phyloP scores from a whole-genome alignment of 495 filamentous ascomycete species.

The Lophiostoma macrostomum region DNA sequence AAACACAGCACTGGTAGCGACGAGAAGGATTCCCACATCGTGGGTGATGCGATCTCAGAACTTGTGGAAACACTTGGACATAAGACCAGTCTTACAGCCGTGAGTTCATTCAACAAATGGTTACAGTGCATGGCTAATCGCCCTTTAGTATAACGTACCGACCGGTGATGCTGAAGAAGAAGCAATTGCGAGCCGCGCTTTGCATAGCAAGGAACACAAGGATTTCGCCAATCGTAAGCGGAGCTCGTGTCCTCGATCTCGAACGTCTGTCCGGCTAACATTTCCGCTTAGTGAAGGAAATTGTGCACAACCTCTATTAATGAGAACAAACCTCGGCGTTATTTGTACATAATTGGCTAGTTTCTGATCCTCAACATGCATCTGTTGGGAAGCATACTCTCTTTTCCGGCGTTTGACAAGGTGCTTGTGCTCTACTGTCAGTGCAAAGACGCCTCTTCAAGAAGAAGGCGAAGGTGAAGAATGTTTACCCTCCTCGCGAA shows the following conservation, averaged over 20 bases:
- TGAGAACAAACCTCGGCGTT: background rate
- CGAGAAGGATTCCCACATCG: constrained; percentile 27
- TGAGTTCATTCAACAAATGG: background rate
- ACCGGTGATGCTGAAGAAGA: constrained; percentile 30
- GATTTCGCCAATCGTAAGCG: constrained; percentile 28
- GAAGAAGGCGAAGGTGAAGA: too few relatives aligned
- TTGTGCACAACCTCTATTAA: constrained; percentile 26
- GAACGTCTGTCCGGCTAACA: background rate
- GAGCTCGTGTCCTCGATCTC: too few relatives aligned
- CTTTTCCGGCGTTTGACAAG: background rate
- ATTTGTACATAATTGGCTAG: constrained; percentile 3
- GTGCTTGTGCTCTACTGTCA: too few relatives aligned
- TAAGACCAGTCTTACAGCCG: constrained; percentile 28
- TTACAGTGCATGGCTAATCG: background rate
- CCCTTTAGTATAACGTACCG: constrained; percentile 24
- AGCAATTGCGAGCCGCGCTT: constrained; percentile 25
- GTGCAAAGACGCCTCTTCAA: too few relatives aligned
- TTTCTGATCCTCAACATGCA: too few relatives aligned
- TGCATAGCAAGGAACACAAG: constrained; percentile 31
- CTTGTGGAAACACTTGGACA: constrained; percentile 31
- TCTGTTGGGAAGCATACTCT: too few relatives aligned
- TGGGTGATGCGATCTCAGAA: constrained; percentile 28
- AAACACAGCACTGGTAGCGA: constrained; percentile 28
- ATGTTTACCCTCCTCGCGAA: background rate
- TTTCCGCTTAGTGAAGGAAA: constrained; percentile 21